Percentiles rank a stretch among this genome's conserved stretches.
Evolutionary conservation across 768 basidiomycete species (phyloP).

Genomic region (Mycena crocata): DNA sequence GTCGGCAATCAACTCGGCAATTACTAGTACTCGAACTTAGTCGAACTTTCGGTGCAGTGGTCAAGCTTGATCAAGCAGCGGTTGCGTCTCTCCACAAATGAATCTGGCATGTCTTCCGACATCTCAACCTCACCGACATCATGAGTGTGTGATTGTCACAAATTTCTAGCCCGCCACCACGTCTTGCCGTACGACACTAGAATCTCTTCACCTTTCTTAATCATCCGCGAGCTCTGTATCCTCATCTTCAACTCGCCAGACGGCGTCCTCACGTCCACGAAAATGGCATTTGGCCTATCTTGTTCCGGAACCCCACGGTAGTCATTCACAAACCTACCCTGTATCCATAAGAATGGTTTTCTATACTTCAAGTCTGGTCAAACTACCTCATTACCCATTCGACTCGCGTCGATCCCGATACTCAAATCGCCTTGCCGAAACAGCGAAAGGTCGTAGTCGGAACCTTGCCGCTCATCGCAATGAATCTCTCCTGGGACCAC

Average conservation of each 20-base stretch:
- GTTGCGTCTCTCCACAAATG: too few species aligned
- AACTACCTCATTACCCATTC: constrained; percentile 76
- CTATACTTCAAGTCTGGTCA: not conserved
- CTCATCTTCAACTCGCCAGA: constrained; percentile 80
- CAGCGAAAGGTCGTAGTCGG: constrained; percentile 93
- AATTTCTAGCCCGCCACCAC: constrained; percentile 69
- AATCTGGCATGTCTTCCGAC: too few species aligned
- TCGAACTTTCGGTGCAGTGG: too few species aligned
- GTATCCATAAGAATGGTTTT: not conserved
- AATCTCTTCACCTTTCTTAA: constrained; percentile 87
- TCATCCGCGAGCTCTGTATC: constrained; percentile 73
- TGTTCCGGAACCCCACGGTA: constrained; percentile 75
- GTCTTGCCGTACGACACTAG: constrained; percentile 90
- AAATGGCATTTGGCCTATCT: constrained; percentile 75
- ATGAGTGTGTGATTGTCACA: not conserved
- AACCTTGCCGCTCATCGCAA: constrained; percentile 73
- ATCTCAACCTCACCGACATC: not conserved
- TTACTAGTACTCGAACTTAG: too few species aligned
- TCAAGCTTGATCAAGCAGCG: too few species aligned
- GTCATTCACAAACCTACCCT: constrained; percentile 88
- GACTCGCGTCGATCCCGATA: constrained; percentile 82
- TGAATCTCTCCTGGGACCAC: constrained; percentile 77
- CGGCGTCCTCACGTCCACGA: constrained; percentile 64
- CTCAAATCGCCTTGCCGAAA: constrained; percentile 61
- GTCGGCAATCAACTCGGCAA: too few species aligned